A percentile compares a stretch with the other conserved stretches of the same genome.
Evolutionary conservation across 163 green algal genomes (phyloP).

Genomic region (Prototheca cutis): DNA sequence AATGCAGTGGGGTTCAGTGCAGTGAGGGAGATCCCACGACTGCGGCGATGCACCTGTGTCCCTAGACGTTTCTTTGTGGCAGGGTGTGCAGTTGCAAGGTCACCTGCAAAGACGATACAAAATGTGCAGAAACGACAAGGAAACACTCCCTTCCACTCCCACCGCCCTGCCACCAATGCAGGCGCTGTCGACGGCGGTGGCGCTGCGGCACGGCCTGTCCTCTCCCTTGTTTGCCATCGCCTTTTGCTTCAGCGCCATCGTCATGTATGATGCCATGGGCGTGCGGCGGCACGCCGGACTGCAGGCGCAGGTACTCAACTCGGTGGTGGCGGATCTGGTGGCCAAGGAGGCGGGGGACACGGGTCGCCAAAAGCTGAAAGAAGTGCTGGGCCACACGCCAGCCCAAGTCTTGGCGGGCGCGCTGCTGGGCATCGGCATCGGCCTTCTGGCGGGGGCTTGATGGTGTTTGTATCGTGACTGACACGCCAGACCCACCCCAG

Average conservation of each 20-base stretch:
- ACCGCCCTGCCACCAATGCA: constrained; percentile 29
- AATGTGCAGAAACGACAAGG: no score
- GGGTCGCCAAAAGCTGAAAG: constrained; percentile 66
- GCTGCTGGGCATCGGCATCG: constrained; percentile 32
- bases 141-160: no score
- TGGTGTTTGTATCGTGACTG: no score
- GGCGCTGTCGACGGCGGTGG: constrained; percentile 75
- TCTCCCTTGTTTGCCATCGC: constrained; percentile 66
- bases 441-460: constrained; percentile 26
- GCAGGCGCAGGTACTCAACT: constrained; percentile 70
- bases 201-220: constrained; percentile 60
- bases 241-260: constrained; percentile 73
- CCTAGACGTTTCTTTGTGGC: no score
- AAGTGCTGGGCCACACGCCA: constrained; percentile 86
- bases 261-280: constrained; percentile 91
- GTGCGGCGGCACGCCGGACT: constrained; percentile 77
- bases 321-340: constrained; percentile 54
- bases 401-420: constrained; percentile 55
- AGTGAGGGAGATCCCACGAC: no score
- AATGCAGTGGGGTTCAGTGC: no score
- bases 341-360: constrained; percentile 61
- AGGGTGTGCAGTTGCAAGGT: no score
- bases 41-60: no score
- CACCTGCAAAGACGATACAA: no score
- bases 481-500: no score